These are phyloP conservation scores for Suillus luteus DNA, from an alignment of 768 basidiomycete species.

Conservation along the genomic window DNA sequence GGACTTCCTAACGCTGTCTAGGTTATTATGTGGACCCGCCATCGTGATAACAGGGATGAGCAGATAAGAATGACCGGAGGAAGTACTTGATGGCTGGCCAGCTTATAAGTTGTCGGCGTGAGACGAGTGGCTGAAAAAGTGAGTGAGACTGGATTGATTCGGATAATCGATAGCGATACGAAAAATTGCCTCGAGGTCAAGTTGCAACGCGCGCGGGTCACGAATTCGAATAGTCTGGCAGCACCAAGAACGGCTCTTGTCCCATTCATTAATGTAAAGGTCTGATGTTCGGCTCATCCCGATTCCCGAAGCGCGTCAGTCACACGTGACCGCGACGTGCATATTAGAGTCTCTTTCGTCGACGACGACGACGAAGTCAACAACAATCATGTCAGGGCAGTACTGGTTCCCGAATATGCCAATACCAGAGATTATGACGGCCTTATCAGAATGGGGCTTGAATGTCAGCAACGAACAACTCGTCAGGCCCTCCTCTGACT, in stretches of 20 bases:
- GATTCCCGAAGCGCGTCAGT: slow-evolving; percentile 6
- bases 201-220: slow-evolving; percentile 5
- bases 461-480: slow-evolving; percentile 69
- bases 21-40: not conserved
- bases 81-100: not conserved
- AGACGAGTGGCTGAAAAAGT: slow-evolving; percentile 6
- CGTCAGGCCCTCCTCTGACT: slow-evolving; percentile 63
- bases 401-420: slow-evolving; percentile 70
- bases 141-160: slow-evolving; percentile 6
- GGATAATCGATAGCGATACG: slow-evolving; percentile 6
- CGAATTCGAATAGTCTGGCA: slow-evolving; percentile 4
- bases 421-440: slow-evolving; percentile 60
- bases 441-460: slow-evolving; percentile 70
- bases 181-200: slow-evolving; percentile 4
- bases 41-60: not conserved
- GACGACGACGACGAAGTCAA: not conserved
- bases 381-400: slow-evolving; percentile 33
- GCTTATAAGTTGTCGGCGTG: slow-evolving; percentile 12
- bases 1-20: slow-evolving; percentile 1
- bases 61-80: slow-evolving; percentile 1
- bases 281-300: slow-evolving; percentile 3
- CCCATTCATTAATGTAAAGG: slow-evolving; percentile 8
- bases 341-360: not conserved
- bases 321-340: slow-evolving; percentile 33
- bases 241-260: slow-evolving; percentile 2